Evolutionary conservation across 345 rosid genomes (phyloP), one percentile per base, ranked within the genome.

Genomic region (Microcos paniculata): DNA sequence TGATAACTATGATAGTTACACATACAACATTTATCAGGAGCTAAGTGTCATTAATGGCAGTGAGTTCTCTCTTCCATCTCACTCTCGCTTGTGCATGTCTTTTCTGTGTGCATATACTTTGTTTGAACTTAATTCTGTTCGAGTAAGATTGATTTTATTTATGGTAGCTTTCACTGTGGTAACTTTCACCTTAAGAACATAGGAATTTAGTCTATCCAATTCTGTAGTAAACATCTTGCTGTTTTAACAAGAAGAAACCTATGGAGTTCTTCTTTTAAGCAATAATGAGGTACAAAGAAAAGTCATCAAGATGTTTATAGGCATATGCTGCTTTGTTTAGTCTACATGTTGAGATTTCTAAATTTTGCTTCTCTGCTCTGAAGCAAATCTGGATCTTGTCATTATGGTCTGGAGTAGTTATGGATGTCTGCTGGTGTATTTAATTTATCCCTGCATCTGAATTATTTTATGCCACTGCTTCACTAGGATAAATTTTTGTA

Each of bases 1-100:
- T 57, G 99, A 95, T 82, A 95, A 93, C 78, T 93, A 93, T 78
- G 99, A 95, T 85, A 95, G 98, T 81, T 95, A 93, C 76, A 93
- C 99, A 5, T 96, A 85, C 83, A 96, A 96, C 81, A 96, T 96
- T 61, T 88, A 90, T 78, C 97, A 92, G 79, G 93, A 93, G 48
- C 74, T 96, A 3, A 89, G 96, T 74, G 88, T 90, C 66, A 85
- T 96, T 59, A 96, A 96, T 81, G 99, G 98, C 71, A 81, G 99
- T 96, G 85, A 72, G 77, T 75, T 74, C 19, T 26, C 4, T 53
- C 42, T 43, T 71, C 51, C 62, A 61, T 58, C 31, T 76, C 33
- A 51, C 13, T 53, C 15, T 52, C 6, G 23, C 52, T 72, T 35
- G n/a, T 71, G 74, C 26, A 23, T 21, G 62, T 14, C 6, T 1